phyloP scores from a whole-genome alignment of 805 yeast genomes.

The Metschnikowia chrysomelidarum region DNA sequence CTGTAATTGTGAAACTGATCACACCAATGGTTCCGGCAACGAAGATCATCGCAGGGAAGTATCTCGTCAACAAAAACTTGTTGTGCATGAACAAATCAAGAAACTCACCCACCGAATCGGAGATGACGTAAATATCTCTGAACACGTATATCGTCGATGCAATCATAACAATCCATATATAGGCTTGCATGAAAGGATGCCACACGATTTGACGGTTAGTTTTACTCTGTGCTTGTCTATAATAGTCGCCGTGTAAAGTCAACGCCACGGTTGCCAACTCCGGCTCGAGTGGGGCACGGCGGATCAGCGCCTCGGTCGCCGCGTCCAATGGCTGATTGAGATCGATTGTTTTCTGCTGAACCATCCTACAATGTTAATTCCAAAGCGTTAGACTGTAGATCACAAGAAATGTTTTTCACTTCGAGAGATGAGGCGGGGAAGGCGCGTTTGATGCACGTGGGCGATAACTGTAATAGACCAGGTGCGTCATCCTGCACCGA shows the following conservation, averaged over 20 bases:
- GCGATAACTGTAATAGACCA: conserved; percentile 6
- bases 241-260: conserved; percentile 62
- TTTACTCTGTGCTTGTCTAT: conserved; percentile 45
- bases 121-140: conserved; percentile 30
- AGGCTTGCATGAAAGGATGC: conserved; percentile 41
- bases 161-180: conserved; percentile 11
- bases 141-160: conserved; percentile 20
- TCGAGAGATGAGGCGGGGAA: too few species aligned
- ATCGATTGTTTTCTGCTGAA: conserved; percentile 49
- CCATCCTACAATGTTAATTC: conserved; percentile 24
- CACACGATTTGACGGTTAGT: conserved; percentile 46
- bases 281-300: conserved; percentile 50
- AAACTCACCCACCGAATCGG: conserved; percentile 33
- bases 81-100: conserved; percentile 21
- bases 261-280: conserved; percentile 57
- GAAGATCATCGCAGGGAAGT: conserved; percentile 40
- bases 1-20: conserved; percentile 42
- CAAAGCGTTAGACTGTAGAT: background rate
- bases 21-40: conserved; percentile 39
- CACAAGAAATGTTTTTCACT: too few species aligned
- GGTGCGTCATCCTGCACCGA: conserved; percentile 1
- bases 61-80: conserved; percentile 23
- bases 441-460: conserved; percentile 7
- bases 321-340: conserved; percentile 55
- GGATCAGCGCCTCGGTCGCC: conserved; percentile 52